Evolutionary conservation across 441 rosid species (phyloP).

Genomic region (Rhodomyrtus psidioides): DNA sequence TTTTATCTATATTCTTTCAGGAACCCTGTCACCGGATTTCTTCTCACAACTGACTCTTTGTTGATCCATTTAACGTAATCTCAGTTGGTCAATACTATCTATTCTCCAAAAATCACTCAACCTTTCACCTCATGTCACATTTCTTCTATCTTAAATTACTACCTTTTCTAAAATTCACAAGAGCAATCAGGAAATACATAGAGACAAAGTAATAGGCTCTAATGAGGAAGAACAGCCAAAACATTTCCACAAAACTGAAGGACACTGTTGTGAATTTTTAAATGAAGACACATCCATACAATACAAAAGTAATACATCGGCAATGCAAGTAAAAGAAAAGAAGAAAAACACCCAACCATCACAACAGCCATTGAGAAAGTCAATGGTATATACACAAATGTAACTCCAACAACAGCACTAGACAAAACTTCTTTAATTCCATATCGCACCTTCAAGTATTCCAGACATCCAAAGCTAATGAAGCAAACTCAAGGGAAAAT

Average conservation of each 20-base stretch:
- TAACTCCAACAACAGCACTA: not conserved
- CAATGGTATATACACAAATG: not conserved
- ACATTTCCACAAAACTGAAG: not conserved
- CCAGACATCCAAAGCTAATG: not conserved
- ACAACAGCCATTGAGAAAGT: not conserved
- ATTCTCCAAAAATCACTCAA: not conserved
- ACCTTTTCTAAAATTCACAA: not conserved
- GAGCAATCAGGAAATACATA: not conserved
- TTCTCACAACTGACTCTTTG: not conserved
- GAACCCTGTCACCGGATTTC: not conserved
- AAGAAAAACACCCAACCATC: not conserved
- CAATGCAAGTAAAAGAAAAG: not conserved
- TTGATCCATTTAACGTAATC: not conserved
- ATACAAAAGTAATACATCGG: not conserved
- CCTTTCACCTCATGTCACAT: not conserved
- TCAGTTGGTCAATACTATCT: not conserved
- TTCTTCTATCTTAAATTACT: not conserved
- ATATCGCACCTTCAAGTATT: not conserved
- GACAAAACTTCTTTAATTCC: not conserved
- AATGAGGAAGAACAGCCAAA: not conserved
- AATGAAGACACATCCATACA: not conserved
- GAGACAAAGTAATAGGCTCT: not conserved
- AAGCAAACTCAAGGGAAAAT: not conserved
- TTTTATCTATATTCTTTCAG: not conserved
- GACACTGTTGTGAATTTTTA: not conserved